These are phyloP conservation scores for Penicillium canescens DNA, from an alignment of 495 filamentous ascomycete genomes.

Conservation along the genomic window DNA sequence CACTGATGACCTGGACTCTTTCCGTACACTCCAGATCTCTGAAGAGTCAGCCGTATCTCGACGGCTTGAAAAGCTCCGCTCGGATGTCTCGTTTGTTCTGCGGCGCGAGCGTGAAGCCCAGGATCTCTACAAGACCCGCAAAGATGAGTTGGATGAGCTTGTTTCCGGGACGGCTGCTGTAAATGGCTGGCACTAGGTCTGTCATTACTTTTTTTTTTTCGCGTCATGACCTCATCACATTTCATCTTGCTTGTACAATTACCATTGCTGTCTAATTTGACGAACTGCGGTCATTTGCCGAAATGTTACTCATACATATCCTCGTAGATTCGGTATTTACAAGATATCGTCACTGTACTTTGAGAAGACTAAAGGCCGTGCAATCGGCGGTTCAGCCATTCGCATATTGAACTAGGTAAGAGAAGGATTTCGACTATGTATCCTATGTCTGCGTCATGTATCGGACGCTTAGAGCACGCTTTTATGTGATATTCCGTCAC, in stretches of 20 bases:
- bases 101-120: slow-evolving; percentile 88
- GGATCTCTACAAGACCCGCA: slow-evolving; percentile 73
- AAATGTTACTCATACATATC: too few species aligned
- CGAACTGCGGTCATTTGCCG: background rate
- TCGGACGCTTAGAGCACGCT: background rate
- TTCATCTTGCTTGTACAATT: slow-evolving; percentile 23
- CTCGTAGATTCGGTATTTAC: too few species aligned
- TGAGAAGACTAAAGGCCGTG: background rate
- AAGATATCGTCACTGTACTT: too few species aligned
- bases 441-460: background rate
- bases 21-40: slow-evolving; percentile 70
- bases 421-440: background rate
- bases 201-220: slow-evolving; percentile 1
- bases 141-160: slow-evolving; percentile 74
- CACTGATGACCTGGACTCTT: slow-evolving; percentile 68
- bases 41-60: slow-evolving; percentile 74
- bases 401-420: slow-evolving; percentile 2
- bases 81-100: slow-evolving; percentile 81
- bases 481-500: background rate
- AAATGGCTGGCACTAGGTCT: slow-evolving; percentile 47
- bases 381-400: slow-evolving; percentile 1
- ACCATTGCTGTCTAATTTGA: slow-evolving; percentile 20
- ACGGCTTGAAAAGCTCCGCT: slow-evolving; percentile 72
- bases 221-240: slow-evolving; percentile 17
- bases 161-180: slow-evolving; percentile 36